phyloP scores from a whole-genome alignment of 768 basidiomycete genomes.

The Amanita polypyramis region DNA sequence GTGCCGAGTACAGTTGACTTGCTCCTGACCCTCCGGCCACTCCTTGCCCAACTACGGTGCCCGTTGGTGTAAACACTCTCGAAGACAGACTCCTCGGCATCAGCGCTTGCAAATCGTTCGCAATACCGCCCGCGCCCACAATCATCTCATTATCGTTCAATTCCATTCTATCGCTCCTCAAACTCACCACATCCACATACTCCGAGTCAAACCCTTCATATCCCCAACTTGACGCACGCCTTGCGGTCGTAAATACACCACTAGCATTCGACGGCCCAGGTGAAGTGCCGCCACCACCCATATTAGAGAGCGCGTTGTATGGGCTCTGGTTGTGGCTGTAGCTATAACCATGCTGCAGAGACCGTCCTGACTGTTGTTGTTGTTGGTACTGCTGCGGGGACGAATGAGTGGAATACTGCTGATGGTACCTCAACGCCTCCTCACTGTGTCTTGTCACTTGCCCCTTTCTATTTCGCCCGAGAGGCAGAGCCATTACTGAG shows the following conservation, averaged over 20 bases:
- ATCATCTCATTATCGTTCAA: conserved; percentile 33
- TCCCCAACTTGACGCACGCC: conserved; percentile 61
- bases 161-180: conserved; percentile 29
- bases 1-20: neutral
- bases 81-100: conserved; percentile 12
- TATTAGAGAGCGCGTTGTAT: neutral
- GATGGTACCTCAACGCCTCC: conserved; percentile 27
- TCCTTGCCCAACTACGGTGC: neutral
- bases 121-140: conserved; percentile 10
- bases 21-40: neutral
- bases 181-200: conserved; percentile 21
- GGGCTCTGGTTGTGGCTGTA: neutral
- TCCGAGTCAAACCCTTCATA: conserved; percentile 31
- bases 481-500: neutral
- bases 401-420: conserved; percentile 8
- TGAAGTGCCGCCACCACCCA: neutral
- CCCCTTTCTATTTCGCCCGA: conserved; percentile 3
- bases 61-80: conserved; percentile 6
- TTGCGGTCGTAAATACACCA: conserved; percentile 28
- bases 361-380: neutral
- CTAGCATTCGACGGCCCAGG: conserved; percentile 5
- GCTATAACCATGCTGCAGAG: neutral
- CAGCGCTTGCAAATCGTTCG: conserved; percentile 9
- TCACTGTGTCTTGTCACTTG: conserved; percentile 29
- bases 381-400: neutral